Base-by-base conservation (phyloP, 2,329 filamentous ascomycete genomes). In the Blastomyces percursus region DNA sequence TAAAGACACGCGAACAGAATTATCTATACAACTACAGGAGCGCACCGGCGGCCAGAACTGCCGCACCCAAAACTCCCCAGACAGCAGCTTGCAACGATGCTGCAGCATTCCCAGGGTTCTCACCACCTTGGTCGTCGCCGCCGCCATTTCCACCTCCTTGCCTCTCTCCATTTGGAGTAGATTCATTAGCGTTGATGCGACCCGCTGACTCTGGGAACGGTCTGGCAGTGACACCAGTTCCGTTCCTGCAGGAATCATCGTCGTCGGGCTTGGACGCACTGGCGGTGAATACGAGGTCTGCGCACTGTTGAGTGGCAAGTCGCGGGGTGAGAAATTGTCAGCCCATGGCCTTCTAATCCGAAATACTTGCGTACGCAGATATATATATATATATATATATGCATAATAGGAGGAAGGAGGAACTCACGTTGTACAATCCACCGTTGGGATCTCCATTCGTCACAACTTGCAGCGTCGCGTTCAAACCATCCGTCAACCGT, bases 381-480 rank as follows among this genome's bases (percentile, higher is more conserved):
- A 42, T 8, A 9, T 30, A 30, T 30, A 2, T 30, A 30, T 4
- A 30, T 30, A 2, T 30, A 12, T 44, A 42, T 40, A n/a, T 57
- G 16, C 5, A n/a, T 32, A 30, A 35, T 48, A 12, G 9, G 27
- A 50, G 19, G 24, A 60, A 21, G 27, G 40, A 21, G 14, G 7
- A n/a, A 38, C 58, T 69, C 73, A 84, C 81, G 74, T 86, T 88
- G 75, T 90, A 91, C 40, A 91, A 76, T 19, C 87, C 85, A 48
- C 79, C 80, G 24, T 79, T 81, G 3, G 76, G 77, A 27, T 82
- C 78, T 35, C 84, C 85, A 56, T 84, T 78, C 3, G 84, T 86
- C 44, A 90, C 81, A 60, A 91, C 84, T 76, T 91, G 88, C 62
- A 91, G 77, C 40, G 84, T 87, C 16, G 82, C 88, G 57, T 82